phyloP scores from a whole-genome alignment of 371 early-diverging fungal species.

The Mucor saturninus region DNA sequence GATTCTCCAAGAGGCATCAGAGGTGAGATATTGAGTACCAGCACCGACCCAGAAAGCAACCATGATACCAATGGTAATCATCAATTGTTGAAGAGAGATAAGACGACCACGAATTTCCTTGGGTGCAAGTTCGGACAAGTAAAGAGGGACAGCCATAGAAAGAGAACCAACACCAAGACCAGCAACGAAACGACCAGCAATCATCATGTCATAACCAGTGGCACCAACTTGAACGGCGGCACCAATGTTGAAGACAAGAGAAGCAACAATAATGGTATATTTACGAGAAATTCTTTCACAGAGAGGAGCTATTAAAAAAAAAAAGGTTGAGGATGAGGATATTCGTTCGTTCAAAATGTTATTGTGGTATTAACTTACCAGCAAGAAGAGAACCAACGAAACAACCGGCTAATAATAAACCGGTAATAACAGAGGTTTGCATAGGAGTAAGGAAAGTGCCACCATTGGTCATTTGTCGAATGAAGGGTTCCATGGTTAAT shows the following conservation, averaged over 20 bases:
- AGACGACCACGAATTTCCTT: slow-evolving; percentile 58
- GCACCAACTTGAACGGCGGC: slow-evolving; percentile 62
- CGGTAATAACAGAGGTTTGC: slow-evolving; percentile 52
- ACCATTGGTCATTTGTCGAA: slow-evolving; percentile 42
- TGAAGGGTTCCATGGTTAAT: slow-evolving; percentile 51
- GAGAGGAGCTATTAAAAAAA: slow-evolving; percentile 29
- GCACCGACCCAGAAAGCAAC: slow-evolving; percentile 54
- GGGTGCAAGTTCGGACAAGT: slow-evolving; percentile 65
- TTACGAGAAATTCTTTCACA: slow-evolving; percentile 51
- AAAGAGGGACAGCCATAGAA: slow-evolving; percentile 66
- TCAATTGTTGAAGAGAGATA: slow-evolving; percentile 52
- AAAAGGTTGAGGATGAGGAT: not conserved
- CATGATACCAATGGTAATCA: slow-evolving; percentile 56
- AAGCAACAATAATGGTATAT: slow-evolving; percentile 41
- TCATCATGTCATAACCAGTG: slow-evolving; percentile 55
- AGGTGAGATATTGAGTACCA: slow-evolving; percentile 36
- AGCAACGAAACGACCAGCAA: slow-evolving; percentile 71
- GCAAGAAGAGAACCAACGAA: slow-evolving; percentile 55
- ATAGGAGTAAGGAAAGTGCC: slow-evolving; percentile 28
- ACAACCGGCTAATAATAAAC: slow-evolving; percentile 55
- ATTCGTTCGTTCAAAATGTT: not conserved
- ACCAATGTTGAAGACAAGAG: slow-evolving; percentile 43
- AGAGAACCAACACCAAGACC: slow-evolving; percentile 84
- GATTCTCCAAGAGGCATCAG: slow-evolving; percentile 48
- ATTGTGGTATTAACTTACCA: slow-evolving; percentile 26